Base-by-base conservation (phyloP, 306 rosid genomes). In the Astragalus membranaceus region DNA sequence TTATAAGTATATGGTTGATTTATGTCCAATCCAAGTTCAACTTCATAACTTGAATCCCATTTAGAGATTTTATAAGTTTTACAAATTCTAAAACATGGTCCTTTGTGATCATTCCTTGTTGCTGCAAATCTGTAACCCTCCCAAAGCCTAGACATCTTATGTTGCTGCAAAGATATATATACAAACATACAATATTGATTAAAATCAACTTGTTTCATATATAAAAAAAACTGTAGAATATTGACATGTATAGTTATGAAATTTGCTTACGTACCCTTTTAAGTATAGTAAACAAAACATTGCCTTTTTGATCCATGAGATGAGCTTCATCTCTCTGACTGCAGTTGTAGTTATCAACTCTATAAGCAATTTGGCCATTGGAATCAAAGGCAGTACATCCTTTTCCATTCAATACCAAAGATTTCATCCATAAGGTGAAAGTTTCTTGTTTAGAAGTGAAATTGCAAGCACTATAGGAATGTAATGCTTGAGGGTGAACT, bases 371-470 rank as follows among this genome's bases (percentile, higher is more conserved):
- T 72, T 82, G 74, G 16, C 96, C 96, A 7, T 80, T 75, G 0
- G 91, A 82, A 74, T 87, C 88, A 58, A 85, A 90, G 15, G 84
- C 88, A 0, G 96, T 84, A 26, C 96, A 90, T 0, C 96, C 96
- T 10, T 84, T 83, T 54, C 94, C 84, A 29, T 78, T 81, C 3
- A 82, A 64, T 4, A 90, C 83, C 4, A 87, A 84, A 52, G 96
- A 87, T 49, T 87, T 90, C 96, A 87, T 87, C 96, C 96, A 90
- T 17, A 85, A 70, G 20, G 96, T 90, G 82, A 87, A 87, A 43
- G 79, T 87, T 47, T 85, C 94, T 80, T 84, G 88, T 52, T 84
- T 79, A 13, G 89, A 87, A 69, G 86, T 74, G 73, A 78, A 55
- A 62, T 65, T 73, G 67, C 33, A 32, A 64, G 79, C 42, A 37